phyloP scores from a whole-genome alignment of 1,284 basidiomycete species.

The Grifola frondosa region DNA sequence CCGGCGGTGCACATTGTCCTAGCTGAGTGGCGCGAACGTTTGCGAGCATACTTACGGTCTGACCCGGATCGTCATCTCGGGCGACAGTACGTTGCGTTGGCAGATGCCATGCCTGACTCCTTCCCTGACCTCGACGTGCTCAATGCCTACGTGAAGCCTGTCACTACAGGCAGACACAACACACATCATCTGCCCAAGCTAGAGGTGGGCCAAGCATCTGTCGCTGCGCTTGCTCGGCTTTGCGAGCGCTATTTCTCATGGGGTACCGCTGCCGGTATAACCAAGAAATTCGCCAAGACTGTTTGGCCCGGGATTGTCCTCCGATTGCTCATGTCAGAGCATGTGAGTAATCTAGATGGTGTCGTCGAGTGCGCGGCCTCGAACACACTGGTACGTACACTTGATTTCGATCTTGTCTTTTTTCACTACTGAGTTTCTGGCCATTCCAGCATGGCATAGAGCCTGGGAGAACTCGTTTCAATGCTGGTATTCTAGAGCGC shows the following conservation, averaged over 20 bases:
- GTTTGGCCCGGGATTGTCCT: slow-evolving; percentile 71
- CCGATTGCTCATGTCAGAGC: slow-evolving; percentile 37
- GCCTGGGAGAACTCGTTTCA: no score
- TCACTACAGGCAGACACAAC: no score
- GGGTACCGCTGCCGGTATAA: slow-evolving; percentile 77
- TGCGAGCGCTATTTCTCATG: slow-evolving; percentile 90
- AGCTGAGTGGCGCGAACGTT: slow-evolving; percentile 57
- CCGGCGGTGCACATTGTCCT: slow-evolving; percentile 56
- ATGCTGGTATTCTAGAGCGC: no score
- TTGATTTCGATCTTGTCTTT: no score
- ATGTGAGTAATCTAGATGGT: no score
- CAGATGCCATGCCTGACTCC: slow-evolving; percentile 56
- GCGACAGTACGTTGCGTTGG: slow-evolving; percentile 58
- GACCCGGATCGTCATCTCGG: slow-evolving; percentile 64
- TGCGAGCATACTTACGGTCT: slow-evolving; percentile 70
- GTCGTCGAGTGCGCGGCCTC: no score
- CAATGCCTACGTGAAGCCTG: slow-evolving; percentile 72
- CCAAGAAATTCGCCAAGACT: slow-evolving; percentile 75
- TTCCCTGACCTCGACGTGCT: slow-evolving; percentile 72
- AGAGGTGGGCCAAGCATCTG: slow-evolving; percentile 69
- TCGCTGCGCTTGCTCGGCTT: slow-evolving; percentile 68
- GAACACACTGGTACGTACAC: no score
- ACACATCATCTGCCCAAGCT: no score
- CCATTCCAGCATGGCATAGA: no score
- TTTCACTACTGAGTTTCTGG: no score